A percentile compares a stretch with the other conserved stretches of the same genome.
Evolutionary conservation across 176 grass and related monocot genomes (phyloP).

Genomic region (Raddia distichophylla): DNA sequence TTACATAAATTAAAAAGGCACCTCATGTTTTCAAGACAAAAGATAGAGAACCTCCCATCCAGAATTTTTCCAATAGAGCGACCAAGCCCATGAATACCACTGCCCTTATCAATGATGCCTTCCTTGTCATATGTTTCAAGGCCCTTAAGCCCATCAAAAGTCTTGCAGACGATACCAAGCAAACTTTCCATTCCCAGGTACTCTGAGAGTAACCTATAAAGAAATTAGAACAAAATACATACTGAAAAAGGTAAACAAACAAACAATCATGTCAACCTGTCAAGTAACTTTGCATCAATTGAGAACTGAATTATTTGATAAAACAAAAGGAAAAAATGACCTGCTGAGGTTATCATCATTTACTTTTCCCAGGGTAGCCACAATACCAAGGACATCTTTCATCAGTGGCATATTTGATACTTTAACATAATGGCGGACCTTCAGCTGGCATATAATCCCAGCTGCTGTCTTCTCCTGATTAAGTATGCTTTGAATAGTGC

Average conservation of each 20-base stretch:
- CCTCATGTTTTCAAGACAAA: slow-evolving; percentile 92
- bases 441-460: slow-evolving; percentile 66
- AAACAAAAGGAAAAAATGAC: slow-evolving; percentile 53
- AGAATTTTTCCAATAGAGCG: slow-evolving; percentile 49
- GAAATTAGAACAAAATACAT: slow-evolving; percentile 40
- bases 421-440: slow-evolving; percentile 31
- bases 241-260: background rate
- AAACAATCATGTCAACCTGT: slow-evolving; percentile 25
- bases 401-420: slow-evolving; percentile 50
- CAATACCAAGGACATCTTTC: slow-evolving; percentile 72
- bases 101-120: slow-evolving; percentile 62
- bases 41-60: slow-evolving; percentile 69
- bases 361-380: slow-evolving; percentile 79
- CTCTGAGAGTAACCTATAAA: slow-evolving; percentile 73
- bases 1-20: slow-evolving; percentile 24
- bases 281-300: slow-evolving; percentile 27
- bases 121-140: slow-evolving; percentile 79
- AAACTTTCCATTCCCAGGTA: slow-evolving; percentile 85
- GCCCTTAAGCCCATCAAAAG: slow-evolving; percentile 63
- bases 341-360: slow-evolving; percentile 79
- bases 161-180: slow-evolving; percentile 90
- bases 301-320: background rate
- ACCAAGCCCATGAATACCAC: slow-evolving; percentile 66
- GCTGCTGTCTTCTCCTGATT: slow-evolving; percentile 56
- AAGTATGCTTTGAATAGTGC: slow-evolving; percentile 56